Evolutionary conservation across 2,329 filamentous ascomycete species (phyloP), one percentile per base, ranked within the genome.

Genomic region (Allantophomopsis lycopodina): DNA sequence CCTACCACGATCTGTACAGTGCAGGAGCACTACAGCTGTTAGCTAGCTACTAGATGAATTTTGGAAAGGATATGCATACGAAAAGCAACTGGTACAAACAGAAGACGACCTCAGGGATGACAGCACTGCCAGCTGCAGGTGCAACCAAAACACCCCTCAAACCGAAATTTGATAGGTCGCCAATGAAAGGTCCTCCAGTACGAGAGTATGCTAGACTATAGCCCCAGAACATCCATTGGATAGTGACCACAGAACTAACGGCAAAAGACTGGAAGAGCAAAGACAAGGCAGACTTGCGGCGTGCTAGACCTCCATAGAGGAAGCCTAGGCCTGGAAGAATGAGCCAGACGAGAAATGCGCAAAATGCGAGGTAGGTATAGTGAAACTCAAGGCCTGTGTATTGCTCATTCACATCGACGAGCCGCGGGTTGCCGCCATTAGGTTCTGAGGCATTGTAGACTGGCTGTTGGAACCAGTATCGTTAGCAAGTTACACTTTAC

Each of bases 241-340:
- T 68, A n/a, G 66, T 59, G 36, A 64, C 61, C 1, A 76, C 67
- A 33, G 69, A 66, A 23, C 63, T 62, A 32, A 78, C 67, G 55
- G 76, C 66, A 28, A 79, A 59, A 7, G 68, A 70, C 52, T 79
- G 76, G 56, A 79, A 80, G 2, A 81, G 61, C 37, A 80, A 60
- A 3, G 73, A 60, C 20, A 80, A 60, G 5, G 74, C 69, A 12
- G 72, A 76, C 58, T 79, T 80, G 46, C 74, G 63, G 28, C 73
- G 66, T 5, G 74, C 68, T 20, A 81, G 65, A 40, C 76, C 76
- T 41, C 73, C 70, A 56, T 81, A 80, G 1, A 81, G 60, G 7
- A 81, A 63, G 36, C 75, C 76, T 47, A 81, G 75, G 15, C 75
- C 76, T 0, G 76, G 76, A 41, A 79, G 76, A 52, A 81, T 81